These are phyloP conservation scores for Staphylotrichum tortipilum DNA, from an alignment of 495 filamentous ascomycete species.

Conservation along the genomic window DNA sequence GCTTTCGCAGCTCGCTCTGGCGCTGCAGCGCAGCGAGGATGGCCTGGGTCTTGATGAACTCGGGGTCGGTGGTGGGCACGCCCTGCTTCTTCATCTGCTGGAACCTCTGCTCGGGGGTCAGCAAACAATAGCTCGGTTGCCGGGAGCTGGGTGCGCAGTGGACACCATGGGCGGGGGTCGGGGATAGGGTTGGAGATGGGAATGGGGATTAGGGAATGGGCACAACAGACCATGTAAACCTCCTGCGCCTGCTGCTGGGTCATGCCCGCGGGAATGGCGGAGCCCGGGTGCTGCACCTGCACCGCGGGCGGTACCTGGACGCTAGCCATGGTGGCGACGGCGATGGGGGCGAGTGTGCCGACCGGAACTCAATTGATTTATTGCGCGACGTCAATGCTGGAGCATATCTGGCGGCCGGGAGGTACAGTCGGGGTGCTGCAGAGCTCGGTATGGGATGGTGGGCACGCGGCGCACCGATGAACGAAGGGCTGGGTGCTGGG, in stretches of 20 bases:
- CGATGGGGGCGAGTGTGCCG: constrained; percentile 14
- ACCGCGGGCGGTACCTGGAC: constrained; percentile 60
- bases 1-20: constrained; percentile 45
- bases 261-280: constrained; percentile 45
- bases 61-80: constrained; percentile 65
- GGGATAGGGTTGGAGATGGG: no score
- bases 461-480: constrained; percentile 3
- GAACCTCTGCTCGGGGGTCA: constrained; percentile 52
- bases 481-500: constrained; percentile 9
- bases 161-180: no score
- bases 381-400: constrained; percentile 12
- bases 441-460: constrained; percentile 13
- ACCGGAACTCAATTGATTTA: constrained; percentile 15
- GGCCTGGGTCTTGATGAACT: constrained; percentile 64
- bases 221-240: constrained; percentile 45
- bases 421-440: constrained; percentile 15
- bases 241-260: constrained; percentile 57
- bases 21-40: constrained; percentile 59
- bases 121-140: no score
- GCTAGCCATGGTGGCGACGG: constrained; percentile 58
- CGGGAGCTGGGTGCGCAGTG: neutral
- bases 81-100: constrained; percentile 72
- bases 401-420: constrained; percentile 31
- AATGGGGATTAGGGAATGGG: neutral
- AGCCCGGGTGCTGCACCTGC: constrained; percentile 54